Conservation (phyloP, 306 rosid genomes). For the Fragaria iinumae region DNA sequence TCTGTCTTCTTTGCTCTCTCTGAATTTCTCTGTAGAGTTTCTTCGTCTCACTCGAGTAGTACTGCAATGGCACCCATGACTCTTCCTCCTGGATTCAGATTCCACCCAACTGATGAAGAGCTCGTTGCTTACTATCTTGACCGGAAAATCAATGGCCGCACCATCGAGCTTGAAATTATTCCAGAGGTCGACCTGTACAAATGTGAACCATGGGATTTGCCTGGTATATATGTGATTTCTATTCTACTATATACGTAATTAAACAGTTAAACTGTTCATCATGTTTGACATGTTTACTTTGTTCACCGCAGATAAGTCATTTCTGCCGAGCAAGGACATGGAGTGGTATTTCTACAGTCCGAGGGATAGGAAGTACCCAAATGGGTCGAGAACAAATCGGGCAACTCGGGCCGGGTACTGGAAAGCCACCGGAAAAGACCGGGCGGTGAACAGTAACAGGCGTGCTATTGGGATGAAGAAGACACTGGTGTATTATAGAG, state of each 20-base stretch:
- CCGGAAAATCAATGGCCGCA: slow-evolving; percentile 73
- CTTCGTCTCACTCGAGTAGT: slow-evolving; percentile 5
- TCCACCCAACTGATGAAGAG: slow-evolving; percentile 97
- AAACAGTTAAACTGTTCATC: background rate
- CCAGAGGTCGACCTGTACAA: slow-evolving; percentile 96
- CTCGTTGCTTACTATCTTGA: slow-evolving; percentile 92
- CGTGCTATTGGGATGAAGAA: slow-evolving; percentile 82
- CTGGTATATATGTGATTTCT: slow-evolving; percentile 45
- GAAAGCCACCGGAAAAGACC: slow-evolving; percentile 95
- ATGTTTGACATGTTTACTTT: background rate
- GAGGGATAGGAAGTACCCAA: slow-evolving; percentile 90
- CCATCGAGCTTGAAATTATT: slow-evolving; percentile 92
- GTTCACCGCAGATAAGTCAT: slow-evolving; percentile 60
- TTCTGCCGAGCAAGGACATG: slow-evolving; percentile 87
- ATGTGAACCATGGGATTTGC: slow-evolving; percentile 98
- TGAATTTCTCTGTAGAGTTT: background rate
- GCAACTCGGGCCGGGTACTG: slow-evolving; percentile 91
- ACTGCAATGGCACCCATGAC: slow-evolving; percentile 79
- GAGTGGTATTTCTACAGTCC: slow-evolving; percentile 98
- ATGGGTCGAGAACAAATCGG: slow-evolving; percentile 92
- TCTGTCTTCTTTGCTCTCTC: background rate
- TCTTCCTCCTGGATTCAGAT: slow-evolving; percentile 98
- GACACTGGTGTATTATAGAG: slow-evolving; percentile 84
- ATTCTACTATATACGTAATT: background rate
- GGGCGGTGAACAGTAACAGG: slow-evolving; percentile 67